Conservation (phyloP, 306 rosid species). For the Castanopsis chinensis region DNA sequence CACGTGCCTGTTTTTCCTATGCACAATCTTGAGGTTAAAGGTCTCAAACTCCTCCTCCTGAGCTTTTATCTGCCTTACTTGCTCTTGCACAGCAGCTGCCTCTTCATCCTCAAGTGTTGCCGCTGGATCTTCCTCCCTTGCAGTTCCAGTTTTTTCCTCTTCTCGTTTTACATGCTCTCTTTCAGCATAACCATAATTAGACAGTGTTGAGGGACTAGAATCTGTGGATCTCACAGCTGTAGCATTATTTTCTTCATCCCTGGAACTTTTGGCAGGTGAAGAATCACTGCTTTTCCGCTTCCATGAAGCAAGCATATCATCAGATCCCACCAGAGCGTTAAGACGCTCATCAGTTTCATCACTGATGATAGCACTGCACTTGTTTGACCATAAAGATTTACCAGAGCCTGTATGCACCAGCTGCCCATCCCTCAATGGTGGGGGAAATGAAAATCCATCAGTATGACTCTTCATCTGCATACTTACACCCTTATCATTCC, state of each 20-base stretch:
- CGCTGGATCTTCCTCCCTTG: constrained; percentile 74
- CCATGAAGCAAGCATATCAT: constrained; percentile 67
- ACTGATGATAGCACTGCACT: constrained; percentile 35
- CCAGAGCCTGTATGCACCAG: constrained; percentile 56
- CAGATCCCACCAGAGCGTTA: constrained; percentile 52
- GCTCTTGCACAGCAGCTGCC: constrained; percentile 98
- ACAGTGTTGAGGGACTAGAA: constrained; percentile 78
- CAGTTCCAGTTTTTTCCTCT: constrained; percentile 55
- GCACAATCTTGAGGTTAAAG: constrained; percentile 96
- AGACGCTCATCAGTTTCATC: constrained; percentile 60
- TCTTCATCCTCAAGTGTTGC: constrained; percentile 91
- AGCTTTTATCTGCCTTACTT: constrained; percentile 90
- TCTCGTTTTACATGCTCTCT: constrained; percentile 66
- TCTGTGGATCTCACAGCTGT: constrained; percentile 50
- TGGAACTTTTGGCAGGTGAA: constrained; percentile 67
- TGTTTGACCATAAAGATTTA: constrained; percentile 60
- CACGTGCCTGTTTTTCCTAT: constrained; percentile 92
- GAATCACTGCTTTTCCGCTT: constrained; percentile 71
- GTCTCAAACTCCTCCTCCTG: constrained; percentile 99
- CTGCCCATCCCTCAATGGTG: constrained; percentile 62
- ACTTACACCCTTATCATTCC: constrained; percentile 38
- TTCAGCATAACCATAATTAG: constrained; percentile 77
- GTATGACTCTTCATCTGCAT: constrained; percentile 45
- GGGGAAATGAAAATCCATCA: constrained; percentile 83
- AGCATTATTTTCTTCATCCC: constrained; percentile 75